These are phyloP conservation scores for Pleurotus tuber-regium DNA, from an alignment of 768 basidiomycete species.

Conservation along the genomic window DNA sequence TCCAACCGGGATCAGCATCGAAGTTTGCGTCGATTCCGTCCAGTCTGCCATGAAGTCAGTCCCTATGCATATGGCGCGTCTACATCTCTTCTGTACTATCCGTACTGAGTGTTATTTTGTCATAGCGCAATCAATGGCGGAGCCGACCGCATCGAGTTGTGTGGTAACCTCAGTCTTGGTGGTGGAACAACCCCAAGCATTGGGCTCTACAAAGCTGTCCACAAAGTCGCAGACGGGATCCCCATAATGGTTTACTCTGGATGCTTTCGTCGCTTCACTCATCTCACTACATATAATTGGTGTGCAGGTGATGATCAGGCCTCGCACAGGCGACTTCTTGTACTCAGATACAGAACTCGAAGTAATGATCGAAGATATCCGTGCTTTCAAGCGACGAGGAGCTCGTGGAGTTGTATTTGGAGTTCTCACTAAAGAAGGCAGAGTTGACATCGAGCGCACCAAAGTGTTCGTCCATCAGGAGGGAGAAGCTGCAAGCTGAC, in stretches of 20 bases:
- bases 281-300: conserved; percentile 8
- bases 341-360: conserved; percentile 65
- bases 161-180: conserved; percentile 64
- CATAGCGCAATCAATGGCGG: conserved; percentile 68
- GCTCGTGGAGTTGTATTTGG: conserved; percentile 71
- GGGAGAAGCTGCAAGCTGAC: background rate
- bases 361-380: conserved; percentile 76
- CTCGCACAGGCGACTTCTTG: conserved; percentile 75
- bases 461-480: conserved; percentile 37
- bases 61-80: no score
- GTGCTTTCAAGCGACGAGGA: conserved; percentile 51
- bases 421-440: conserved; percentile 52
- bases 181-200: conserved; percentile 82
- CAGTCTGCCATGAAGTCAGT: conserved; percentile 67
- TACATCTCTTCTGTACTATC: conserved; percentile 1
- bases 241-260: conserved; percentile 62
- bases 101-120: conserved; percentile 8
- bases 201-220: conserved; percentile 65
- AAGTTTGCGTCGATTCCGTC: conserved; percentile 78
- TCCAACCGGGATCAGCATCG: conserved; percentile 30
- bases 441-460: conserved; percentile 57
- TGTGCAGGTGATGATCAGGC: conserved; percentile 80
- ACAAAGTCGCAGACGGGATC: conserved; percentile 41
- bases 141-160: conserved; percentile 76
- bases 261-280: background rate